These are phyloP conservation scores for Ustilago trichophora DNA, from an alignment of 1,284 basidiomycete genomes.

Conservation along the genomic window DNA sequence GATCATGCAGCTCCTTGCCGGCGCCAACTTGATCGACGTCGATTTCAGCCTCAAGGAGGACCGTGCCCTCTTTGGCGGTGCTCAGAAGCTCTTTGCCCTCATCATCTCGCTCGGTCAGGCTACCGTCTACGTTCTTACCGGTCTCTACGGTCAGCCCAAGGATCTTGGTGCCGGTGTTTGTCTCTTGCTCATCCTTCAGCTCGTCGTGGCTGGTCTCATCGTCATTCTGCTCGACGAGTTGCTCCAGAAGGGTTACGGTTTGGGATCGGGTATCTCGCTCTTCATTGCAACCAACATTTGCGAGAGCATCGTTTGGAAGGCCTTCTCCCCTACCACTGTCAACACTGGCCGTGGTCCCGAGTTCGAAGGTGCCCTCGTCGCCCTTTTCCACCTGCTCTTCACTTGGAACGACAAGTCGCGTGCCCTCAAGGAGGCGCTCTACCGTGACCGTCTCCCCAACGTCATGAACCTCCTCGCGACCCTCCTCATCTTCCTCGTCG, in stretches of 20 bases:
- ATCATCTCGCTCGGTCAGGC: slow-evolving; percentile 96
- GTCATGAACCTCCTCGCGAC: slow-evolving; percentile 97
- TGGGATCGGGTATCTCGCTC: slow-evolving; percentile 96
- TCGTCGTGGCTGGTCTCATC: slow-evolving; percentile 91
- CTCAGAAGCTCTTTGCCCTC: slow-evolving; percentile 96
- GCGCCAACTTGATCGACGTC: slow-evolving; percentile 95
- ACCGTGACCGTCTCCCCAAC: slow-evolving; percentile 94
- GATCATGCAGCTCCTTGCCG: slow-evolving; percentile 99
- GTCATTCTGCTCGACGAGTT: slow-evolving; percentile 98
- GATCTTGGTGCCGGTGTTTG: slow-evolving; percentile 97
- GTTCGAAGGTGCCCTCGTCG: slow-evolving; percentile 95
- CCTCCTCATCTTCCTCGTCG: slow-evolving; percentile 86
- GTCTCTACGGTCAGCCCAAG: slow-evolving; percentile 91
- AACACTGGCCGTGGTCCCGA: slow-evolving; percentile 98
- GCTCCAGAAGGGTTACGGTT: slow-evolving; percentile 97
- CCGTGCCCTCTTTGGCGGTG: slow-evolving; percentile 91
- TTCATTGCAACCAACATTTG: slow-evolving; percentile 99
- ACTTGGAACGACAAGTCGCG: slow-evolving; percentile 99
- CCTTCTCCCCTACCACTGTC: slow-evolving; percentile 95
- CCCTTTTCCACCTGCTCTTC: slow-evolving; percentile 96
- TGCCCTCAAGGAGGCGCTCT: slow-evolving; percentile 96
- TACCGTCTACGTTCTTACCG: slow-evolving; percentile 95
- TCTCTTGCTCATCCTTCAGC: slow-evolving; percentile 90
- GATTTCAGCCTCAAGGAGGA: slow-evolving; percentile 98
- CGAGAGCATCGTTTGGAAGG: slow-evolving; percentile 99